Conservation (phyloP, 371 early-diverging fungal genomes). For the Mucor circinelloides region DNA sequence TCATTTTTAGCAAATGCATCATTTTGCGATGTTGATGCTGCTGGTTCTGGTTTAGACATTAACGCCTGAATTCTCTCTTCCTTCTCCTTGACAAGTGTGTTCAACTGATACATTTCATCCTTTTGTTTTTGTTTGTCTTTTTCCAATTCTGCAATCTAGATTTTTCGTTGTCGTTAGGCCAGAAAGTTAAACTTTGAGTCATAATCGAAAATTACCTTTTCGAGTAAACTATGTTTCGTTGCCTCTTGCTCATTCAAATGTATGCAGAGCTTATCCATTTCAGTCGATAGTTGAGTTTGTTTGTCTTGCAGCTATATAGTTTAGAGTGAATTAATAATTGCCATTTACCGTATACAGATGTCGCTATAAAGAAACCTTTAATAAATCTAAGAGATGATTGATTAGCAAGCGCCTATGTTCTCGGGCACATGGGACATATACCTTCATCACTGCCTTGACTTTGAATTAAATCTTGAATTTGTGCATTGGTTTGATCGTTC, state of each 20-base stretch:
- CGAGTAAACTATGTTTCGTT: constrained; percentile 11
- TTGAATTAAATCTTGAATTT: neutral
- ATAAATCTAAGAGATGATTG: neutral
- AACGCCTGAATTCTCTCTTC: constrained; percentile 11
- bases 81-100: constrained; percentile 18
- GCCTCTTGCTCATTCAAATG: constrained; percentile 14
- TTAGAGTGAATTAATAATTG: too few relatives aligned
- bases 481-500: constrained; percentile 10
- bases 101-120: constrained; percentile 21
- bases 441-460: neutral
- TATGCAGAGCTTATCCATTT: constrained; percentile 1
- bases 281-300: constrained; percentile 1
- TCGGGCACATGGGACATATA: neutral
- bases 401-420: neutral
- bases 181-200: constrained; percentile 1
- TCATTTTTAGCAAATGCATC: neutral
- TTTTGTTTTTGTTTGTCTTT: constrained; percentile 35
- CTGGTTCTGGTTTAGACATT: neutral
- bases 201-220: constrained; percentile 27
- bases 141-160: constrained; percentile 40
- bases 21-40: neutral
- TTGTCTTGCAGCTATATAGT: constrained; percentile 10
- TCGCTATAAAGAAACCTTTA: neutral
- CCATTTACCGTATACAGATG: too few relatives aligned
- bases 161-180: neutral